Percentiles rank a stretch among this genome's conserved stretches.
Evolutionary conservation across 106 monocot species (phyloP).

Genomic region (Posidonia australis): DNA sequence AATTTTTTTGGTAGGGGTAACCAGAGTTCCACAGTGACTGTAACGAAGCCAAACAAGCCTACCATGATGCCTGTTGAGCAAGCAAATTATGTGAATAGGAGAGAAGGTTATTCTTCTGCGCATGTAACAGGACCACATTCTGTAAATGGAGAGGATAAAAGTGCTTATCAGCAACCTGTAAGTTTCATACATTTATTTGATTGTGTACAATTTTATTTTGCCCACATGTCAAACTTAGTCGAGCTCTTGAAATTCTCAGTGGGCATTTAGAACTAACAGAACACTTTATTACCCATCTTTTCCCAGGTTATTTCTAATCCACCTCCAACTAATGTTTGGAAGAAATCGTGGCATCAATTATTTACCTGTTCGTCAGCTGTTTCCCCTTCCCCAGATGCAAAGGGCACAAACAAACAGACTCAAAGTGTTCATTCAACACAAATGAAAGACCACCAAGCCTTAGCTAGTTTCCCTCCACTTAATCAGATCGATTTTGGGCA

Average conservation of each 20-base stretch:
- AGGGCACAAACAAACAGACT: slow-evolving; percentile 3
- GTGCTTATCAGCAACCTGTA: slow-evolving; percentile 33
- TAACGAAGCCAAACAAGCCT: slow-evolving; percentile 41
- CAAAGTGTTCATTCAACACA: slow-evolving; percentile 19
- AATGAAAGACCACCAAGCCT: slow-evolving; percentile 25
- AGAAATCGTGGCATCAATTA: slow-evolving; percentile 91
- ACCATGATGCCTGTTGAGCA: slow-evolving; percentile 18
- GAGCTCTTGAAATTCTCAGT: background rate
- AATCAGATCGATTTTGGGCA: slow-evolving; percentile 25
- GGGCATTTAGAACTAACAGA: background rate
- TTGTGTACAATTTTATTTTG: too few relatives aligned
- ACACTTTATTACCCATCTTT: background rate
- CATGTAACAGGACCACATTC: slow-evolving; percentile 24
- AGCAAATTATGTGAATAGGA: slow-evolving; percentile 18
- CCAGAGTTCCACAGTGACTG: slow-evolving; percentile 22
- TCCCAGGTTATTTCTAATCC: slow-evolving; percentile 19
- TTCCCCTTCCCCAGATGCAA: slow-evolving; percentile 42
- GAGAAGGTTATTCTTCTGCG: slow-evolving; percentile 23
- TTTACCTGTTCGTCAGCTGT: slow-evolving; percentile 60
- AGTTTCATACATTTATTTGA: slow-evolving; percentile 19
- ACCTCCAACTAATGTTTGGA: slow-evolving; percentile 16
- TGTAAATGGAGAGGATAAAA: slow-evolving; percentile 33
- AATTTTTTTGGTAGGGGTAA: slow-evolving; percentile 59
- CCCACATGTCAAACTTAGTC: background rate
- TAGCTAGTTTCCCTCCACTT: slow-evolving; percentile 15